phyloP scores from a whole-genome alignment of 2,329 filamentous ascomycete genomes.

The Ampelomyces quisqualis region DNA sequence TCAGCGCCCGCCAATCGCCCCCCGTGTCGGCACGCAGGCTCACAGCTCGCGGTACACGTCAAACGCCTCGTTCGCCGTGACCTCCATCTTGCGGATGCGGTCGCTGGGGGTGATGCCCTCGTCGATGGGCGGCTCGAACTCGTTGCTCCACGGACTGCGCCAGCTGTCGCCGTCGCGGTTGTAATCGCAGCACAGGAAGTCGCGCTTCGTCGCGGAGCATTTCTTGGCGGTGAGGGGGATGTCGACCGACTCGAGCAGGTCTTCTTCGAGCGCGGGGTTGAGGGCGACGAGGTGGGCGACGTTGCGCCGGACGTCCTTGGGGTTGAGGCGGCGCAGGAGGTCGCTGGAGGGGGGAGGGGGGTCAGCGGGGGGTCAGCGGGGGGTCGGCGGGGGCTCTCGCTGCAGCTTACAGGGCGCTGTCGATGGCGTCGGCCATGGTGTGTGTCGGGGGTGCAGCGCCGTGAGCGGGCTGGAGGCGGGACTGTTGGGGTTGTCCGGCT shows the following conservation, averaged over 20 bases:
- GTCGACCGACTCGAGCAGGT: constrained; percentile 95
- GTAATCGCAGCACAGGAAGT: constrained; percentile 99
- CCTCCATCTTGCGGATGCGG: constrained; percentile 87
- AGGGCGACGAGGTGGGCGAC: constrained; percentile 86
- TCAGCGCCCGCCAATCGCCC: constrained; percentile 21
- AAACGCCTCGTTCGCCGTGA: constrained; percentile 92
- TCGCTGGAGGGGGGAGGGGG: constrained; percentile 61
- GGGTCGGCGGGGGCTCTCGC: too few relatives aligned
- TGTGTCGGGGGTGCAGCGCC: neutral
- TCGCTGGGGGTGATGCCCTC: constrained; percentile 89
- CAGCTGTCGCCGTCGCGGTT: constrained; percentile 98
- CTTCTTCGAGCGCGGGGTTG: constrained; percentile 89
- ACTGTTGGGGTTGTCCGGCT: constrained; percentile 16
- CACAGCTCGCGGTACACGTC: constrained; percentile 91
- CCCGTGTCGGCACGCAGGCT: constrained; percentile 25
- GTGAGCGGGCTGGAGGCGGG: constrained; percentile 15
- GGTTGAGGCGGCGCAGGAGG: constrained; percentile 95
- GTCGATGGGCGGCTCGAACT: constrained; percentile 86
- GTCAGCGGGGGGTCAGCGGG: neutral
- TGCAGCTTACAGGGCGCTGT: constrained; percentile 69
- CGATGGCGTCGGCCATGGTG: constrained; percentile 47
- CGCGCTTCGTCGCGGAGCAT: constrained; percentile 84
- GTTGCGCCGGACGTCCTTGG: constrained; percentile 85
- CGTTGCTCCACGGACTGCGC: constrained; percentile 97
- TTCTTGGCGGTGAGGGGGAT: constrained; percentile 85